Conservation (phyloP, 78 protist species). For the Emiliania huxleyi region DNA sequence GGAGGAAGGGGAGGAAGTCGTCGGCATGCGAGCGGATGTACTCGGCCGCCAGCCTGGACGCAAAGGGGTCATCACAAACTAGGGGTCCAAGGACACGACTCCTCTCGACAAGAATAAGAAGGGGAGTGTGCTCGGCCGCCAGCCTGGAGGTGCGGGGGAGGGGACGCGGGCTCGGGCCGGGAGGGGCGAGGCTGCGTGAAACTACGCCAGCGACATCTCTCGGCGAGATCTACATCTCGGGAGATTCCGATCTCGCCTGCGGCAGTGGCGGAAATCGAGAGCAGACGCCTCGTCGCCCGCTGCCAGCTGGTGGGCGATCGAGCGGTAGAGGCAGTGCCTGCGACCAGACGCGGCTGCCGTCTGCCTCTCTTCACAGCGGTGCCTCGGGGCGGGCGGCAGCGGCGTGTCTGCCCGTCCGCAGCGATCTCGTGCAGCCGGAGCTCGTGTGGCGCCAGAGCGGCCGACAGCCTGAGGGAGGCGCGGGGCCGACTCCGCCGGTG, state of each 20-base stretch:
- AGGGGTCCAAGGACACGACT: too few species aligned
- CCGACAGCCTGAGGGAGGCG: too few species aligned
- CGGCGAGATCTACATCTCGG: too few species aligned
- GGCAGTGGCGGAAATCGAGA: not conserved
- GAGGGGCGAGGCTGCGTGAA: too few species aligned
- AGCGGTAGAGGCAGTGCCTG: slow-evolving; percentile 4
- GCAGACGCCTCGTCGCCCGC: not conserved
- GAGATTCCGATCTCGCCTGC: too few species aligned
- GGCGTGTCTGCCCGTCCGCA: not conserved
- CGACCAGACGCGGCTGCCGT: not conserved
- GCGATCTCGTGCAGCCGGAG: not conserved
- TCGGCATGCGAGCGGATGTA: not conserved
- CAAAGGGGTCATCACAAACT: too few species aligned
- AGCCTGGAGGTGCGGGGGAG: too few species aligned
- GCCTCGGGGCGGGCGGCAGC: not conserved
- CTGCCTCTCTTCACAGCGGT: not conserved
- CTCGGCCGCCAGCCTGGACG: not conserved
- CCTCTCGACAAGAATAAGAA: too few species aligned
- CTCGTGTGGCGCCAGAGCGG: not conserved
- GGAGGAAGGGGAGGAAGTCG: not conserved
- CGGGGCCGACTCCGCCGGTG: too few species aligned
- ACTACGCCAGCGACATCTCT: too few species aligned
- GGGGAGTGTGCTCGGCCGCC: too few species aligned
- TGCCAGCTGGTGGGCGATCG: not conserved
- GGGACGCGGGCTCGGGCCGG: too few species aligned